These are phyloP conservation scores for Penicillium ucsense DNA, from an alignment of 495 filamentous ascomycete genomes.

Conservation along the genomic window DNA sequence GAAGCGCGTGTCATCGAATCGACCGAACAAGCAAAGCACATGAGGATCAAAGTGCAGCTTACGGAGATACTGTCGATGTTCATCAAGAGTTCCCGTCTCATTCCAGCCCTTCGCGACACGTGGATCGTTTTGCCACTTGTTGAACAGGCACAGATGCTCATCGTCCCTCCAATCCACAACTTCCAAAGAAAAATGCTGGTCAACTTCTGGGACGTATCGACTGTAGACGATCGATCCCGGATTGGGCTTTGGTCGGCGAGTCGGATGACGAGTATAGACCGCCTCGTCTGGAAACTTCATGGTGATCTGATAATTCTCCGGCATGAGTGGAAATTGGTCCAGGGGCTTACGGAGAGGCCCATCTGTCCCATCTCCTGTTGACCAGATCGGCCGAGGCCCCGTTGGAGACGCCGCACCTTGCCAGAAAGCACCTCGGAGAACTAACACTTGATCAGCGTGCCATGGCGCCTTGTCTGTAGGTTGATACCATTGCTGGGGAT, in stretches of 20 bases:
- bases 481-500: slow-evolving; percentile 28
- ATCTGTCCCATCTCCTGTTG: slow-evolving; percentile 26
- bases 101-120: slow-evolving; percentile 62
- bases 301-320: slow-evolving; percentile 47
- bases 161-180: slow-evolving; percentile 46
- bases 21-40: slow-evolving; percentile 49
- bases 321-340: slow-evolving; percentile 41
- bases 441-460: slow-evolving; percentile 17
- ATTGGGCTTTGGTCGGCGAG: slow-evolving; percentile 48
- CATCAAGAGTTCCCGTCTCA: slow-evolving; percentile 51
- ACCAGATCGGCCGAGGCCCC: slow-evolving; percentile 53
- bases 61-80: slow-evolving; percentile 53
- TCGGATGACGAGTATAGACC: slow-evolving; percentile 47
- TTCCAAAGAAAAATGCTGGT: slow-evolving; percentile 56
- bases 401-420: slow-evolving; percentile 58
- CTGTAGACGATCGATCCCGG: slow-evolving; percentile 56
- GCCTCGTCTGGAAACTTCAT: slow-evolving; percentile 37
- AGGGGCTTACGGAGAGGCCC: slow-evolving; percentile 23
- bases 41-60: slow-evolving; percentile 53
- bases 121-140: slow-evolving; percentile 62
- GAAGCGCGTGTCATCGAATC: slow-evolving; percentile 51
- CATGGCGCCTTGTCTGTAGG: slow-evolving; percentile 10
- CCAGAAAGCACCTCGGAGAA: slow-evolving; percentile 48
- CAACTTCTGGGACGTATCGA: slow-evolving; percentile 56
- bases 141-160: slow-evolving; percentile 50